Evolutionary conservation across 2,329 filamentous ascomycete species (phyloP).

Genomic region (Hirsutella thompsonii): DNA sequence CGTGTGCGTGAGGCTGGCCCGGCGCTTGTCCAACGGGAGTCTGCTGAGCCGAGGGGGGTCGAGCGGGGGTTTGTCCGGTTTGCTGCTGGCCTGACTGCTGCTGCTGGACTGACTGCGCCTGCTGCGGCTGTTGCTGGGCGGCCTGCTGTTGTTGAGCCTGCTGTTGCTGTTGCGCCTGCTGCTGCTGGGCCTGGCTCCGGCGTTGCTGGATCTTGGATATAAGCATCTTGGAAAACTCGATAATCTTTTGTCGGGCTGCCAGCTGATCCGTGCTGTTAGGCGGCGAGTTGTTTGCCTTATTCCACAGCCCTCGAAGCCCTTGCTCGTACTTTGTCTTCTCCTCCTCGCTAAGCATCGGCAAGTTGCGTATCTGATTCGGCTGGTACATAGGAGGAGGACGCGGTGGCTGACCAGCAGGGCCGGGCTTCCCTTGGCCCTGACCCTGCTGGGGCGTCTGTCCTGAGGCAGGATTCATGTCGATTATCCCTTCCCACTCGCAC

Average conservation of each 20-base stretch:
- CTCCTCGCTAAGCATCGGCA: conserved; percentile 35
- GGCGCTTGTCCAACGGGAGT: conserved; percentile 7
- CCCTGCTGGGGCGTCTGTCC: conserved; percentile 12
- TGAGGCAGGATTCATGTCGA: conserved; percentile 12
- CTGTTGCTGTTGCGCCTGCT: conserved; percentile 11
- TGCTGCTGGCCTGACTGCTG: conserved; percentile 1
- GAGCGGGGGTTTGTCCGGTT: neutral
- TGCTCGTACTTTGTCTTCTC: conserved; percentile 47
- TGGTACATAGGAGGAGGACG: conserved; percentile 30
- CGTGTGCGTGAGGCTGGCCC: conserved; percentile 8
- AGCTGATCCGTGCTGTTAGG: conserved; percentile 35
- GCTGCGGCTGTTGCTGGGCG: conserved; percentile 1
- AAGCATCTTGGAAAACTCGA: conserved; percentile 47
- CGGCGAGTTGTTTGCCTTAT: conserved; percentile 32
- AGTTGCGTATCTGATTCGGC: conserved; percentile 36
- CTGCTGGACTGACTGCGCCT: neutral
- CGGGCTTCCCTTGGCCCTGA: conserved; percentile 12
- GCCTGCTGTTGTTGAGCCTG: conserved; percentile 1
- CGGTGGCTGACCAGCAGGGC: conserved; percentile 10
- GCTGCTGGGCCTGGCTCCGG: conserved; percentile 20
- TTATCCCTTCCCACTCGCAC: neutral
- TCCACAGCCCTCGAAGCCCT: conserved; percentile 41
- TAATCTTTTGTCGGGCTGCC: conserved; percentile 42
- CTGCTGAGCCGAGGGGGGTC: conserved; percentile 2
- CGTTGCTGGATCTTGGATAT: conserved; percentile 34